Evolutionary conservation across 179 eudicot species (phyloP), one percentile per base, ranked within the genome.

Genomic region (Pouteria campechiana): DNA sequence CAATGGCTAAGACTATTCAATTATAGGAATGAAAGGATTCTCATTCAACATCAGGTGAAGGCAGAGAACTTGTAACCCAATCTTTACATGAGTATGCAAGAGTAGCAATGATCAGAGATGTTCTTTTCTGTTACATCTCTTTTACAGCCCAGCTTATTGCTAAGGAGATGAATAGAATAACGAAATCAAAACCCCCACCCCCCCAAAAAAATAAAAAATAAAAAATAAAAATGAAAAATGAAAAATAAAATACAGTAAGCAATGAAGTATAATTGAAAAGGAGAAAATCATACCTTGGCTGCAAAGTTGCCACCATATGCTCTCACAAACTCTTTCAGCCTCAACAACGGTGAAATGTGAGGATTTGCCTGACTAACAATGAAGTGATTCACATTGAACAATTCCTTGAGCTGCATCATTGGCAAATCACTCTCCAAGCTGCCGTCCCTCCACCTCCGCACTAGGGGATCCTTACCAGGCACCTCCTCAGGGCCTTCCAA

Each of bases 311-410:
- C 98, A 45, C 98, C 98, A 61, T 65, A 86, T 16, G 84, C 84
- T 71, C 96, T 74, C 14, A 86, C 77, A 50, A 86, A 61, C 43
- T 77, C 82, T 64, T 90, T 90, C 14, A 79, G 17, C 68, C 98
- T 79, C 43, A 90, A 50, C 20, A 90, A 52, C 15, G 98, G 98
- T 22, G 86, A 77, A 52, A 90, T 82, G 65, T 90, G 98, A 52
- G 98, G 98, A 61, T 90, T 90, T 4, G 96, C 98, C 60, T 90
- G 98, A 41, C 92, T 82, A 32, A 86, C 98, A 32, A 90, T 90
- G 36, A 86, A 90, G 60, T 90, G 98, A 52, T 86, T 90, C 8
- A 90, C 96, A 70, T 90, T 90, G 55, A 90, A 90, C 17, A 90
- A 78, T 71, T 90, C 98, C 63, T 86, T 90, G 65, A 90, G 54